Conservation (phyloP, 306 rosid species). For the Nissolia schottii region DNA sequence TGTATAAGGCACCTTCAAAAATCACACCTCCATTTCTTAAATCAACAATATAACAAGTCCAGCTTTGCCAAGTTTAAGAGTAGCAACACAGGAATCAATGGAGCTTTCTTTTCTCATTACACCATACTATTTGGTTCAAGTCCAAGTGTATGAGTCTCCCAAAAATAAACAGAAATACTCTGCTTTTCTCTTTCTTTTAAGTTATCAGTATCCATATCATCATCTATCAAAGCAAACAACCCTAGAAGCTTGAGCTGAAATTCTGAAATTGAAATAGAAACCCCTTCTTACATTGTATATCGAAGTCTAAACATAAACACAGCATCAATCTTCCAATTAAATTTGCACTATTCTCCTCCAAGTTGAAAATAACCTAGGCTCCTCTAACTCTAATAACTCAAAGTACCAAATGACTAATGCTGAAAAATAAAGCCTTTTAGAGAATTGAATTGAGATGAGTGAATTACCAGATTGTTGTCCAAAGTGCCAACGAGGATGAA, state of each 20-base stretch:
- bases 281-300: background rate
- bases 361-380: background rate
- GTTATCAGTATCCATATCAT: background rate
- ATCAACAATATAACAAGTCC: background rate
- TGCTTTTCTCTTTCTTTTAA: background rate
- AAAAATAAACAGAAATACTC: background rate
- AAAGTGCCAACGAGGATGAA: slow-evolving; percentile 91
- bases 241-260: background rate
- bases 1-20: too few species aligned
- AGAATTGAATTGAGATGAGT: background rate
- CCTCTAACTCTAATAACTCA: background rate
- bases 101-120: background rate
- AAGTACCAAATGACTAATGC: background rate
- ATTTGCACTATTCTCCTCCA: background rate
- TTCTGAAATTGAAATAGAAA: background rate
- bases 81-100: background rate
- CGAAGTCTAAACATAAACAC: background rate
- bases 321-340: background rate
- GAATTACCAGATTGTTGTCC: slow-evolving; percentile 74
- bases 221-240: background rate
- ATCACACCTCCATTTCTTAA: background rate
- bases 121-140: background rate
- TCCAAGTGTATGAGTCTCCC: too few species aligned
- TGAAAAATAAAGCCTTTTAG: too few species aligned
- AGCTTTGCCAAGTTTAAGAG: background rate